phyloP scores from a whole-genome alignment of 768 basidiomycete genomes.

The Suillus bovinus region DNA sequence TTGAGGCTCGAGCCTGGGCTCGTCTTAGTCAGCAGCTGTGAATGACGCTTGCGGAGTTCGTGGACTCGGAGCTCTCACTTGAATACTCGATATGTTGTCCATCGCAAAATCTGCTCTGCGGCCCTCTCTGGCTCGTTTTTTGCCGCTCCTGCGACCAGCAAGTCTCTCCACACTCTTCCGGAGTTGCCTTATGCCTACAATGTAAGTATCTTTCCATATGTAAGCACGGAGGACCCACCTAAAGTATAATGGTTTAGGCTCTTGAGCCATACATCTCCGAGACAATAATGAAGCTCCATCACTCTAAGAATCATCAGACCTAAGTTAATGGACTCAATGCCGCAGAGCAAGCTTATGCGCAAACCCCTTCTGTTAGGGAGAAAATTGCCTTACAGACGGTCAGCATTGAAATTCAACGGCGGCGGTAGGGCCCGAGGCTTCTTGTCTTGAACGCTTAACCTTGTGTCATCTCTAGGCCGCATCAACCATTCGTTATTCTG shows the following conservation, averaged over 20 bases:
- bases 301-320: constrained; percentile 87
- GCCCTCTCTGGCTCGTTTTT: constrained; percentile 49
- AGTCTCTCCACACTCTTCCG: constrained; percentile 72
- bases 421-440: constrained; percentile 54
- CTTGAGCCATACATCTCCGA: constrained; percentile 91
- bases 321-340: constrained; percentile 96
- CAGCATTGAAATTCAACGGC: constrained; percentile 97
- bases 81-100: constrained; percentile 45
- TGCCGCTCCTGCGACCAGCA: constrained; percentile 38
- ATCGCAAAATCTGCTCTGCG: constrained; percentile 44
- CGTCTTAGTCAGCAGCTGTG: constrained; percentile 1
- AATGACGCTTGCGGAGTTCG: not conserved
- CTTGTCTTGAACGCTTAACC: not conserved
- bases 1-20: not conserved
- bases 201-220: constrained; percentile 40
- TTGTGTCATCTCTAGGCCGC: constrained; percentile 57
- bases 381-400: constrained; percentile 83
- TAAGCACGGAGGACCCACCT: not conserved
- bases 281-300: constrained; percentile 94
- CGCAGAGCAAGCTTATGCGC: constrained; percentile 82
- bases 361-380: constrained; percentile 64
- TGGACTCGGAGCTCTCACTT: constrained; percentile 6
- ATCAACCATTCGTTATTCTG: constrained; percentile 98
- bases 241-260: constrained; percentile 46
- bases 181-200: constrained; percentile 79